phyloP scores from a whole-genome alignment of 352 stramenopile genomes.

The Phytophthora sansomeana region DNA sequence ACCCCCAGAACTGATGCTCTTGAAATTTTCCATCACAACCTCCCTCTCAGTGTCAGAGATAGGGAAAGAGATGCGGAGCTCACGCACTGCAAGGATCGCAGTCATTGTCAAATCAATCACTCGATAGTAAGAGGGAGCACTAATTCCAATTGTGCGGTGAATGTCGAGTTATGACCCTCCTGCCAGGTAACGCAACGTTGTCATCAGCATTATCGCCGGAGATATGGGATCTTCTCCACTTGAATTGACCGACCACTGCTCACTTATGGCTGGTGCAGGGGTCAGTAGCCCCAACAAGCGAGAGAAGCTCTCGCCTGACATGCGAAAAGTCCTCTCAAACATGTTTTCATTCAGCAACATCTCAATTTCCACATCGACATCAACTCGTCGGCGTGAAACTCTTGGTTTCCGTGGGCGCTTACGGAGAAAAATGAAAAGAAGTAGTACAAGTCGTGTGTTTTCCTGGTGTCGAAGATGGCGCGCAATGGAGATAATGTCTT shows the following conservation, averaged over 20 bases:
- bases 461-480: no score
- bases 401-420: not conserved
- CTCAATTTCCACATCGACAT: slow-evolving; percentile 1
- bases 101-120: not conserved
- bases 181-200: not conserved
- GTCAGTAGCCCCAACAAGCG: no score
- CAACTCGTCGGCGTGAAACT: not conserved
- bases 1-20: not conserved
- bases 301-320: no score
- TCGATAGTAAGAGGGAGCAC: not conserved
- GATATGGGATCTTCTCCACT: not conserved
- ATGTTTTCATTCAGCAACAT: slow-evolving; percentile 11
- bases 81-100: not conserved
- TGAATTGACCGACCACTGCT: not conserved
- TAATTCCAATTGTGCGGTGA: not conserved
- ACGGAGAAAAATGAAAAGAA: no score
- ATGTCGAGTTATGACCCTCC: not conserved
- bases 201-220: not conserved
- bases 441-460: no score
- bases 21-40: not conserved
- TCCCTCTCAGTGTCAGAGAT: not conserved
- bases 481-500: no score
- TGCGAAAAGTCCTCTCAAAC: slow-evolving; percentile 6
- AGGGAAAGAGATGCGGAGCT: not conserved
- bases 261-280: no score